Evolutionary conservation across 371 early-diverging fungal species (phyloP).

Genomic region (Phascolomyces articulosus): DNA sequence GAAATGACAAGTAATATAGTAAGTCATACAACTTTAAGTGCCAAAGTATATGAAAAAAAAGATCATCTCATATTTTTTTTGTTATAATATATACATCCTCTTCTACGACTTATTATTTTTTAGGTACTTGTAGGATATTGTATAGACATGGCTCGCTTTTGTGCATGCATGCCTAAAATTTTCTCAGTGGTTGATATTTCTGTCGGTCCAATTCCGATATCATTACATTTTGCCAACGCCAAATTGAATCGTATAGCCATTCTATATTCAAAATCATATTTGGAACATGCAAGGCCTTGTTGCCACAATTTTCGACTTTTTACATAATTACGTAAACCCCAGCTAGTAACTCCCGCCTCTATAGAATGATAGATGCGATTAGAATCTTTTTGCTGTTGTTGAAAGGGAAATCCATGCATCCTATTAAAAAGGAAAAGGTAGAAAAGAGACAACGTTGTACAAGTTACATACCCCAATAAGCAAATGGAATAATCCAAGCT

Average conservation of each 20-base stretch:
- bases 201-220: slow-evolving; percentile 31
- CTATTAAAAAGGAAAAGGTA: too few relatives aligned
- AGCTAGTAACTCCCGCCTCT: slow-evolving; percentile 65
- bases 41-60: too few relatives aligned
- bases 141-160: background rate
- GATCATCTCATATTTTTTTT: too few relatives aligned
- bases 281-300: slow-evolving; percentile 48
- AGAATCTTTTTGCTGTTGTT: background rate
- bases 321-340: slow-evolving; percentile 47
- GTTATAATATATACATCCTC: too few relatives aligned
- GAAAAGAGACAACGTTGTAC: too few relatives aligned
- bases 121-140: background rate
- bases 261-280: slow-evolving; percentile 68
- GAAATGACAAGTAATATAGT: too few relatives aligned
- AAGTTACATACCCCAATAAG: slow-evolving; percentile 60
- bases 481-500: slow-evolving; percentile 64
- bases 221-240: slow-evolving; percentile 45
- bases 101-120: too few relatives aligned
- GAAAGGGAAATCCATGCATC: too few relatives aligned
- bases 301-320: slow-evolving; percentile 60
- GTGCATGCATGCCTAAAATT: slow-evolving; percentile 3
- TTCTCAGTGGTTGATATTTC: slow-evolving; percentile 18
- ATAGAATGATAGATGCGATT: slow-evolving; percentile 10
- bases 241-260: slow-evolving; percentile 48
- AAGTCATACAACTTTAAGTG: too few relatives aligned